phyloP scores from a whole-genome alignment of 176 grass and related monocot species.

The Phyllostachys edulis region DNA sequence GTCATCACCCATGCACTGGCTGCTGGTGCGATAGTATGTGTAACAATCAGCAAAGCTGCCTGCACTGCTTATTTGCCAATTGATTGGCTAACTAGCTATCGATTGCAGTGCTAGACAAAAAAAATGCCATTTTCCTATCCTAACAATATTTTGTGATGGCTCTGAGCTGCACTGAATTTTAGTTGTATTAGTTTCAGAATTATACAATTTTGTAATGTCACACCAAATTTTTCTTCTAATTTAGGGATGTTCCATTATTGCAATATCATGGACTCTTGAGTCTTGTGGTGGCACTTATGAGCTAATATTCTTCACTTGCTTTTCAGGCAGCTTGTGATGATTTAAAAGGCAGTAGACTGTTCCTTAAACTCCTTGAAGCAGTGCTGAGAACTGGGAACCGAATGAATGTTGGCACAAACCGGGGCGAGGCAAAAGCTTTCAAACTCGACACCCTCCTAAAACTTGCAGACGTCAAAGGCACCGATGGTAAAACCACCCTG shows the following conservation, averaged over 20 bases:
- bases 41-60: background rate
- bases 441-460: constrained; percentile 95
- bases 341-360: constrained; percentile 77
- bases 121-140: background rate
- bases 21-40: background rate
- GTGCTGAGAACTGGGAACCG: constrained; percentile 82
- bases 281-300: background rate
- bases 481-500: constrained; percentile 80
- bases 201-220: background rate
- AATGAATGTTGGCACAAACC: constrained; percentile 88
- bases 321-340: constrained; percentile 85
- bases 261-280: background rate
- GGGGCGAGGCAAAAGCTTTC: constrained; percentile 81
- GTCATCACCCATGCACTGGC: background rate
- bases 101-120: background rate
- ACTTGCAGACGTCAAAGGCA: constrained; percentile 78
- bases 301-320: constrained; percentile 1
- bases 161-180: background rate
- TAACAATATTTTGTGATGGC: background rate
- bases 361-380: constrained; percentile 87
- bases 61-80: background rate
- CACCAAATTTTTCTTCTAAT: background rate
- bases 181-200: background rate
- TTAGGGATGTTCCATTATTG: background rate
- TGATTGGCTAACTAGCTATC: background rate